These are phyloP conservation scores for Bromus sterilis DNA, from an alignment of 176 grass and related monocot genomes.

Conservation along the genomic window DNA sequence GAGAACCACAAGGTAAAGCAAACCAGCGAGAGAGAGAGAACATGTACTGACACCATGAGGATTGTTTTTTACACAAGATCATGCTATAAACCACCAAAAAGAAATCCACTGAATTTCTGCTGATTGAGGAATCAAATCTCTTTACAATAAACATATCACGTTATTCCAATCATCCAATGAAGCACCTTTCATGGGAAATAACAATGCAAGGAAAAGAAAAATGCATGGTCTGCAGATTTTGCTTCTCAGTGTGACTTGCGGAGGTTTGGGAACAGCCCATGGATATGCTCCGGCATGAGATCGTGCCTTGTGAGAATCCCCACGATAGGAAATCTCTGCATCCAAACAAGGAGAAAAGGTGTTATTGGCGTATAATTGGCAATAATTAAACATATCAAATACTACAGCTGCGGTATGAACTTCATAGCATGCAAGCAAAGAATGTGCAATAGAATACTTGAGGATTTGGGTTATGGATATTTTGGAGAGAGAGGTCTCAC, in stretches of 20 bases:
- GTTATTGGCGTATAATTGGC: background rate
- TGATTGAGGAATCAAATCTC: background rate
- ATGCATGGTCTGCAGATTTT: background rate
- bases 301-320: slow-evolving; percentile 95
- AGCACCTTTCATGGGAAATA: background rate
- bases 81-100: background rate
- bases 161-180: background rate
- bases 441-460: background rate
- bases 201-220: background rate
- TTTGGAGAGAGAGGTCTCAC: slow-evolving; percentile 37
- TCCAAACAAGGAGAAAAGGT: slow-evolving; percentile 6
- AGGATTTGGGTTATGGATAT: background rate
- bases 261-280: slow-evolving; percentile 68
- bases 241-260: slow-evolving; percentile 29
- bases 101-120: background rate
- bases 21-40: background rate
- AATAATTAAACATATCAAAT: background rate
- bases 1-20: background rate
- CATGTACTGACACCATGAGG: background rate
- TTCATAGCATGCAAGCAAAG: background rate
- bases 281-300: slow-evolving; percentile 85
- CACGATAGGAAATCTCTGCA: slow-evolving; percentile 87
- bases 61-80: background rate
- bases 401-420: background rate
- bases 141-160: background rate